Conservation (phyloP, 805 yeast species). For the Candida alai region DNA sequence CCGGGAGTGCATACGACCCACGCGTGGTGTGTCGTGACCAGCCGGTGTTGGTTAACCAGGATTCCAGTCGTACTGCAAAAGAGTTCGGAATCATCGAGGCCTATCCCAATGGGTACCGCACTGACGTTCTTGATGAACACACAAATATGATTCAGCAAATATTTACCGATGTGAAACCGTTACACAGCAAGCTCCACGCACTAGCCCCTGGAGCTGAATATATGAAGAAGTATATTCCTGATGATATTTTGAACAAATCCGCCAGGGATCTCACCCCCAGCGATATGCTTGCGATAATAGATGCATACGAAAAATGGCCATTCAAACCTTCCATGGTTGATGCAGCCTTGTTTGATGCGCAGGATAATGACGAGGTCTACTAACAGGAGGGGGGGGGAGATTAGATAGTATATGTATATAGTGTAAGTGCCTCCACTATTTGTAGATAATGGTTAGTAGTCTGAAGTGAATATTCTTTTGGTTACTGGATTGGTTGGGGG, state of each 20-base stretch:
- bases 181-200: conserved; percentile 21
- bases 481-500: too few relatives aligned
- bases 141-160: conserved; percentile 6
- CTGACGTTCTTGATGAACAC: conserved; percentile 34
- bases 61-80: conserved; percentile 19
- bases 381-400: too few relatives aligned
- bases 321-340: conserved; percentile 59
- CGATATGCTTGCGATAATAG: conserved; percentile 52
- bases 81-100: conserved; percentile 58
- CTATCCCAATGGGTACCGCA: conserved; percentile 32
- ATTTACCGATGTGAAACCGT: conserved; percentile 4
- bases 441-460: too few relatives aligned
- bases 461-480: too few relatives aligned
- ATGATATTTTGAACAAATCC: conserved; percentile 38
- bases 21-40: conserved; percentile 32
- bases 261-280: conserved; percentile 48
- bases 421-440: too few relatives aligned
- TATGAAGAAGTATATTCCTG: conserved; percentile 26
- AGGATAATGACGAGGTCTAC: too few relatives aligned
- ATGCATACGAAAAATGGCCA: conserved; percentile 71
- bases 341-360: conserved; percentile 1
- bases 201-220: conserved; percentile 82
- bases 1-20: conserved; percentile 36
- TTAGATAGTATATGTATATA: too few relatives aligned
- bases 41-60: conserved; percentile 20